A percentile compares a stretch with the other conserved stretches of the same genome.
Conservation (phyloP, 208 protist genomes). For the Entamoeba moshkovskii region DNA sequence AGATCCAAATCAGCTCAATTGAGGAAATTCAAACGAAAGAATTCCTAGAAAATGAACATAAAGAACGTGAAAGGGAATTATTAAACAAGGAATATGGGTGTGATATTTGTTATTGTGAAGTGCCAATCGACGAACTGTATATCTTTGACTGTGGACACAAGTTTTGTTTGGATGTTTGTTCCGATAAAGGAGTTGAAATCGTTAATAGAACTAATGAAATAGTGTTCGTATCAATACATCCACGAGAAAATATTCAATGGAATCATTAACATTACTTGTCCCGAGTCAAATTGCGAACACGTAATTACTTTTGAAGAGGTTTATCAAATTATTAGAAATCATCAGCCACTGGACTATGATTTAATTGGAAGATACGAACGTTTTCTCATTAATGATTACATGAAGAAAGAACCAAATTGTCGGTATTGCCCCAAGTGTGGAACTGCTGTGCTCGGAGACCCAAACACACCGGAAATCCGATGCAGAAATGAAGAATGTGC, state of each 20-base stretch:
- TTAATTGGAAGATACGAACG: background rate
- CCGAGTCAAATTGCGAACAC: background rate
- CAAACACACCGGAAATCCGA: background rate
- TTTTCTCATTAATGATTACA: background rate
- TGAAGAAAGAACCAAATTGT: background rate
- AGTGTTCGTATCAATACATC: background rate
- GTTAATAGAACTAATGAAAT: too few species aligned
- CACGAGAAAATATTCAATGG: background rate
- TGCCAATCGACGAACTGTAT: background rate
- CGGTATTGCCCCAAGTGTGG: background rate
- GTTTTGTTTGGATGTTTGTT: background rate
- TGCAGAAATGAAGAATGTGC: background rate
- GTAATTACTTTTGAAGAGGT: background rate
- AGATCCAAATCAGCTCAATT: background rate
- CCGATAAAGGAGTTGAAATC: too few species aligned
- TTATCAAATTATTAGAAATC: background rate
- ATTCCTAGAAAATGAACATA: background rate
- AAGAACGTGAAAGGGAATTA: background rate
- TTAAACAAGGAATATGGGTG: background rate
- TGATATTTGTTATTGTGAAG: background rate
- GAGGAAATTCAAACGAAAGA: background rate
- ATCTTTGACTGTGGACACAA: background rate
- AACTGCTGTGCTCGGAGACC: background rate
- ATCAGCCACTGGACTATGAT: background rate
- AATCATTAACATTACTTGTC: background rate